Conservation (phyloP, 2,329 filamentous ascomycete genomes). For the Hypoxylon sp. region DNA sequence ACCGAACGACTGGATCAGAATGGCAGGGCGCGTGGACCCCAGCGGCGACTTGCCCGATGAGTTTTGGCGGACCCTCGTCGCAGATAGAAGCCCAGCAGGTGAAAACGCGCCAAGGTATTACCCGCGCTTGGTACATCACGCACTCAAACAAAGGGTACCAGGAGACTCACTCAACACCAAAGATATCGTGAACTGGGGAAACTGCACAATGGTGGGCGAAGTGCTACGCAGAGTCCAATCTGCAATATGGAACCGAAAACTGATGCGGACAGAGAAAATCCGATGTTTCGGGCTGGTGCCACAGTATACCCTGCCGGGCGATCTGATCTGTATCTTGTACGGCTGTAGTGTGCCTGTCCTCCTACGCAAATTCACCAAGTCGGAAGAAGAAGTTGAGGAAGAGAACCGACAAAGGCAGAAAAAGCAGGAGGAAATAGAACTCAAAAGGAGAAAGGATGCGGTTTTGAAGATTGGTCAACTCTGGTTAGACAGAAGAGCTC, state of each 20-base stretch:
- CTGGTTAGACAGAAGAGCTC: no score
- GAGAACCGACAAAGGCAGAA: slow-evolving; percentile 12
- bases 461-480: no score
- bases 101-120: slow-evolving; percentile 29
- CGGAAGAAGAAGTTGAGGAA: slow-evolving; percentile 10
- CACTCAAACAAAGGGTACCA: slow-evolving; percentile 14
- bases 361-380: slow-evolving; percentile 19
- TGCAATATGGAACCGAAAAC: slow-evolving; percentile 28
- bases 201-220: slow-evolving; percentile 24
- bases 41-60: slow-evolving; percentile 9
- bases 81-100: slow-evolving; percentile 21
- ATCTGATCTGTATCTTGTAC: slow-evolving; percentile 30
- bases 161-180: slow-evolving; percentile 24
- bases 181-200: slow-evolving; percentile 22
- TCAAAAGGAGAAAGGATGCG: no score
- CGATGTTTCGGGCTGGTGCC: slow-evolving; percentile 19
- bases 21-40: not conserved
- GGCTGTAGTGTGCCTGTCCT: slow-evolving; percentile 33
- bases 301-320: slow-evolving; percentile 6
- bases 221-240: slow-evolving; percentile 29
- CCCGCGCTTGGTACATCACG: slow-evolving; percentile 20
- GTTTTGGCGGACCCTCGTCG: slow-evolving; percentile 28
- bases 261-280: slow-evolving; percentile 25
- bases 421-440: slow-evolving; percentile 2
- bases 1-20: slow-evolving; percentile 14